phyloP scores from a whole-genome alignment of 2,329 filamentous ascomycete species.

The Fusarium nelsonii region DNA sequence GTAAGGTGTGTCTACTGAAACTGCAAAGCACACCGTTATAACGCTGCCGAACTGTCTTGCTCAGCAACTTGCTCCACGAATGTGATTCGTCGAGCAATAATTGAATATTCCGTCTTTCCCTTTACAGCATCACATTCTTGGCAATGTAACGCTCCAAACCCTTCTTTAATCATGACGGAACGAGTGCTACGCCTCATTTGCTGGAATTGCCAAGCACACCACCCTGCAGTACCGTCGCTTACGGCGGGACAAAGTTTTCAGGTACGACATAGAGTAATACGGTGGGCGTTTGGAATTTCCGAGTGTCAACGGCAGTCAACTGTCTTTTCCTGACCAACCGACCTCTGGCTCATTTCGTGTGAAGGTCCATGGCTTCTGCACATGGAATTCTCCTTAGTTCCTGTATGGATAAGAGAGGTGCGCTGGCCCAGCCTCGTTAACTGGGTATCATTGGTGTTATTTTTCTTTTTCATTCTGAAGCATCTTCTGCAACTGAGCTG shows the following conservation, averaged over 20 bases:
- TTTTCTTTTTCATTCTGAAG: neutral
- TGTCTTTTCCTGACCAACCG: constrained; percentile 7
- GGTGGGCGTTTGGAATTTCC: constrained; percentile 1
- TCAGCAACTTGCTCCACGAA: constrained; percentile 8
- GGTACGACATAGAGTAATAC: constrained; percentile 16
- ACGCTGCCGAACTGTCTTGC: constrained; percentile 1
- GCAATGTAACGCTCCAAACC: constrained; percentile 30
- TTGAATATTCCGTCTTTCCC: constrained; percentile 14
- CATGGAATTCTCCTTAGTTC: neutral
- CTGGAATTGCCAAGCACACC: constrained; percentile 15
- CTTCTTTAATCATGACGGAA: constrained; percentile 41
- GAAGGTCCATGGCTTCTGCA: constrained; percentile 19
- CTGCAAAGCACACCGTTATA: neutral
- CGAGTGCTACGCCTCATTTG: constrained; percentile 25
- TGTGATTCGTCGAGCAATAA: constrained; percentile 9
- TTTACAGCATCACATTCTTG: constrained; percentile 6
- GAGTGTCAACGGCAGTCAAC: constrained; percentile 12
- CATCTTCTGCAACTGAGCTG: neutral
- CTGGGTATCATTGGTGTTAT: neutral
- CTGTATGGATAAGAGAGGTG: neutral
- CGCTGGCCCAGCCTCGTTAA: neutral
- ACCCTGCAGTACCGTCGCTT: constrained; percentile 42
- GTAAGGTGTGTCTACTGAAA: neutral
- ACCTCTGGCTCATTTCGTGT: constrained; percentile 21
- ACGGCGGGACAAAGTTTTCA: constrained; percentile 45